phyloP scores from a whole-genome alignment of 768 basidiomycete species.

The Leccinum incarnatum region DNA sequence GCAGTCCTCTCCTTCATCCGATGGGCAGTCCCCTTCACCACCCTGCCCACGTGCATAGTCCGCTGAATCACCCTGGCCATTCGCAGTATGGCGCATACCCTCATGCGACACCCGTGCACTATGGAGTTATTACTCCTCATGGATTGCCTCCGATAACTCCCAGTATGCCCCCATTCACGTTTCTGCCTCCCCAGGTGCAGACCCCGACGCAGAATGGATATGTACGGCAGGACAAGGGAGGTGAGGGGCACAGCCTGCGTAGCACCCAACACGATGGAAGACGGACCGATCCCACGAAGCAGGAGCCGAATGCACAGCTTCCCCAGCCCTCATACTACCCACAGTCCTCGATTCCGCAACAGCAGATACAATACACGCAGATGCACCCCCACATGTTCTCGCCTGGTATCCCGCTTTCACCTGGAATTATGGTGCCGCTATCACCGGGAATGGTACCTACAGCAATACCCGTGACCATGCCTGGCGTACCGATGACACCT shows the following conservation, averaged over 20 bases:
- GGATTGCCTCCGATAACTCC: constrained; percentile 94
- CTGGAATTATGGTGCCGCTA: constrained; percentile 28
- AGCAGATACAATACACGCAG: constrained; percentile 24
- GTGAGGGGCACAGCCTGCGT: constrained; percentile 4
- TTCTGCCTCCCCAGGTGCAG: constrained; percentile 53
- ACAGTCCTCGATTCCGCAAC: constrained; percentile 14
- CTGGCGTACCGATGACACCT: constrained; percentile 27
- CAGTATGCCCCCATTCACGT: constrained; percentile 93
- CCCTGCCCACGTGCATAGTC: constrained; percentile 32
- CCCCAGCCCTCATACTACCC: constrained; percentile 13
- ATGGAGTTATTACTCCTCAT: constrained; percentile 59
- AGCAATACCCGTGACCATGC: constrained; percentile 19
- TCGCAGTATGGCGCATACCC: constrained; percentile 29
- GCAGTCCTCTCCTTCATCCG: constrained; percentile 41
- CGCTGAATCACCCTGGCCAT: constrained; percentile 31
- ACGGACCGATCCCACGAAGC: background rate
- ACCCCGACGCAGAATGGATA: constrained; percentile 21
- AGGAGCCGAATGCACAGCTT: constrained; percentile 8
- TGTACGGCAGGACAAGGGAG: background rate
- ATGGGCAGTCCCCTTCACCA: constrained; percentile 33
- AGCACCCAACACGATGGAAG: constrained; percentile 7
- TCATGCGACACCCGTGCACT: constrained; percentile 22
- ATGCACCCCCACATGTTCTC: constrained; percentile 28
- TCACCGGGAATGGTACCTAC: constrained; percentile 25
- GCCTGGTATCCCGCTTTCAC: constrained; percentile 31